A percentile compares a stretch with the other conserved stretches of the same genome.
These are phyloP conservation scores for Diaporthe nobilis DNA, from an alignment of 2,329 filamentous ascomycete species.

Conservation along the genomic window DNA sequence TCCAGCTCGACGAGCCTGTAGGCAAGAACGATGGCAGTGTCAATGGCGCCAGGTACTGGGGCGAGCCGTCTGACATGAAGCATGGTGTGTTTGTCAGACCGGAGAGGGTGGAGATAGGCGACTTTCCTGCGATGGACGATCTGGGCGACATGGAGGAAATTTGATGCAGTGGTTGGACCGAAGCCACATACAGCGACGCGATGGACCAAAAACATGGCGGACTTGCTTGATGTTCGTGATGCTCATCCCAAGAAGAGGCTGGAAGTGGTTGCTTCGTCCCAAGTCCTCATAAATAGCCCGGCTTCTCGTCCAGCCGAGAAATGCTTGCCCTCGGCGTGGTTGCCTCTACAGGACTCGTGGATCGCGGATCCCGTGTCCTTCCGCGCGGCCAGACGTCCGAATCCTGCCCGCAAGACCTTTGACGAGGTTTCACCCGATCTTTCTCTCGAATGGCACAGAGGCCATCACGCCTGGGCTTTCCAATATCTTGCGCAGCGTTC, in stretches of 20 bases:
- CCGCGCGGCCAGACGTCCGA: conserved; percentile 20
- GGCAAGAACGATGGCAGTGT: conserved; percentile 85
- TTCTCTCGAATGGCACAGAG: conserved; percentile 1
- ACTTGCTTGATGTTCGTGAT: conserved; percentile 10
- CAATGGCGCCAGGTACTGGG: conserved; percentile 78
- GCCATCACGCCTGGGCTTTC: conserved; percentile 27
- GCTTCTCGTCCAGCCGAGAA: conserved; percentile 13
- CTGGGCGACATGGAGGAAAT: conserved; percentile 85
- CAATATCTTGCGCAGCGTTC: conserved; percentile 22
- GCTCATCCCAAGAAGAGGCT: neutral
- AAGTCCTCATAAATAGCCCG: conserved; percentile 2
- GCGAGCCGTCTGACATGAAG: conserved; percentile 73
- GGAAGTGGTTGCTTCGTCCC: conserved; percentile 26
- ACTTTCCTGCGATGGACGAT: conserved; percentile 79
- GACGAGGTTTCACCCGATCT: conserved; percentile 35
- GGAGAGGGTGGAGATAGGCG: conserved; percentile 82
- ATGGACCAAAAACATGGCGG: neutral
- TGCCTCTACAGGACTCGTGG: conserved; percentile 8
- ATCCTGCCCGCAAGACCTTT: conserved; percentile 1
- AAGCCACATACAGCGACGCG: neutral
- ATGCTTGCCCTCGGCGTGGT: conserved; percentile 11
- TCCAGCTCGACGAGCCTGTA: conserved; percentile 83
- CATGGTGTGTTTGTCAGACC: conserved; percentile 84
- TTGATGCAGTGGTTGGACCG: conserved; percentile 51
- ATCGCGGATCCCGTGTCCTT: conserved; percentile 12